Conservation (phyloP, 2,329 filamentous ascomycete species). For the Verticillium nubilum region DNA sequence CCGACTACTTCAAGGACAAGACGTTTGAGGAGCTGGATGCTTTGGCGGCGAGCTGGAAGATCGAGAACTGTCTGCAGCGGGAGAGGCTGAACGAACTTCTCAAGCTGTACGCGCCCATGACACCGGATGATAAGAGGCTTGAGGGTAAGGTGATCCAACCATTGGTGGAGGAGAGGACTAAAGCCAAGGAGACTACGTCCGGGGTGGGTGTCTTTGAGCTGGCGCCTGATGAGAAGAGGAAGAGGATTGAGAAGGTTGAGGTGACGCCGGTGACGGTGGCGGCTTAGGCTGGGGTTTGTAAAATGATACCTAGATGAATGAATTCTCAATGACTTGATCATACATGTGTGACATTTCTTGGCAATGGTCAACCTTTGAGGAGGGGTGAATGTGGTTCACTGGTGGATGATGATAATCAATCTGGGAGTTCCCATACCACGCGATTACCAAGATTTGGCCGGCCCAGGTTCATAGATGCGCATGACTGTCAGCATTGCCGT, state of each 20-base stretch:
- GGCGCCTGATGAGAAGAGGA: slow-evolving; percentile 18
- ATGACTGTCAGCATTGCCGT: too few species aligned
- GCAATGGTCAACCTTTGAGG: too few species aligned
- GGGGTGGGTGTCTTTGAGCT: slow-evolving; percentile 23
- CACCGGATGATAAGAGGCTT: slow-evolving; percentile 13
- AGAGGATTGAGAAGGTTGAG: slow-evolving; percentile 4
- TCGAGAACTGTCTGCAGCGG: slow-evolving; percentile 43
- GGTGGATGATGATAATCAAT: too few species aligned
- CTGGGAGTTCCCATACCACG: too few species aligned
- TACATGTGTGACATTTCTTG: too few species aligned
- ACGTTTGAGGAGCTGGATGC: slow-evolving; percentile 37
- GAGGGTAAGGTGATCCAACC: slow-evolving; percentile 20
- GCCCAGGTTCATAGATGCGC: too few species aligned
- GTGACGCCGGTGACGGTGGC: background rate
- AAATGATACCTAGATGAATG: background rate
- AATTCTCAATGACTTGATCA: too few species aligned
- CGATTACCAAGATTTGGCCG: too few species aligned
- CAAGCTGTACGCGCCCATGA: slow-evolving; percentile 17
- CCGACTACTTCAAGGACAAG: slow-evolving; percentile 36
- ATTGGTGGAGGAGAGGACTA: background rate
- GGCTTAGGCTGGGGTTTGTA: background rate
- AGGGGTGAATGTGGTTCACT: too few species aligned
- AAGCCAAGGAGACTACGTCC: slow-evolving; percentile 15
- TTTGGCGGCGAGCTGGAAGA: slow-evolving; percentile 40
- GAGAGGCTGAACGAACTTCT: slow-evolving; percentile 35